phyloP scores from a whole-genome alignment of 257 asterid species.

The Salvia miltiorrhiza region DNA sequence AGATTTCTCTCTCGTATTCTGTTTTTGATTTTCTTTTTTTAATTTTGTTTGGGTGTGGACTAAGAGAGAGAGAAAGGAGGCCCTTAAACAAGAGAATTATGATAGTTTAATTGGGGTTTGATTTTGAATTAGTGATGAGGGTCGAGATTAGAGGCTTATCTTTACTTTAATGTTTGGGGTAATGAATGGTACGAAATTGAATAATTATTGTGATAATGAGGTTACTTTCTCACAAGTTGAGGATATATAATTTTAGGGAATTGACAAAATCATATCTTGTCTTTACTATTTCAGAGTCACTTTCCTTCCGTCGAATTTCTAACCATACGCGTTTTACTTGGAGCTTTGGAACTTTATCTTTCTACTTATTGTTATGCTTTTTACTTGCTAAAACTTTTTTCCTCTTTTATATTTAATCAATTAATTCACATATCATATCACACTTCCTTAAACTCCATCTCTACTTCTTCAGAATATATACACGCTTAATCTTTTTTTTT shows the following conservation, averaged over 20 bases:
- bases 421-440: too few relatives aligned
- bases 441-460: too few relatives aligned
- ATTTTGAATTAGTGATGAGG: slow-evolving; percentile 30
- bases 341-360: not conserved
- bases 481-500: not conserved
- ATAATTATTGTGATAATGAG: slow-evolving; percentile 28
- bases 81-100: slow-evolving; percentile 26
- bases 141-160: slow-evolving; percentile 31
- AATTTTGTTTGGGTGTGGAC: slow-evolving; percentile 14
- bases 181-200: slow-evolving; percentile 18
- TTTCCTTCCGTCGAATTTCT: slow-evolving; percentile 17
- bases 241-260: slow-evolving; percentile 21
- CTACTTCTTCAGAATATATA: too few relatives aligned
- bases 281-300: slow-evolving; percentile 17
- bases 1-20: not conserved
- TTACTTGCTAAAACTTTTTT: not conserved
- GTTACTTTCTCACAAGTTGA: slow-evolving; percentile 25
- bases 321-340: slow-evolving; percentile 7
- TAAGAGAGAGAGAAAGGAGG: not conserved
- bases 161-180: slow-evolving; percentile 31
- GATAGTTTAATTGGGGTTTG: slow-evolving; percentile 23
- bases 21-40: not conserved
- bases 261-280: slow-evolving; percentile 24
- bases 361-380: not conserved
- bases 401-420: too few relatives aligned